These are phyloP conservation scores for Cucurbita maxima DNA, from an alignment of 306 rosid species.

Conservation along the genomic window DNA sequence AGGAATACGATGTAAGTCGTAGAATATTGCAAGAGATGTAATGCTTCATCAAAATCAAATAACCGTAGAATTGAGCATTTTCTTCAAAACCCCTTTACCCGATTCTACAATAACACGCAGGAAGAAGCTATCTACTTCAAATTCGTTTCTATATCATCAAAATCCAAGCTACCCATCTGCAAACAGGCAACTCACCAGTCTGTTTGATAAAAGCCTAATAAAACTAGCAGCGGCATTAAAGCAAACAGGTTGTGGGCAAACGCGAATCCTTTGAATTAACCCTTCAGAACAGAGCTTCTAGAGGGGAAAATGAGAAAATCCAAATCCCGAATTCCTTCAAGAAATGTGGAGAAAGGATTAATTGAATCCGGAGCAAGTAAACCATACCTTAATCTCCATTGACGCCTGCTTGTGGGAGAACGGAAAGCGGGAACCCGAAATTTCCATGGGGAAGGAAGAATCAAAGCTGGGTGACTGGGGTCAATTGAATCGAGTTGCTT, in stretches of 20 bases:
- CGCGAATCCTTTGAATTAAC: not conserved
- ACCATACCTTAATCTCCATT: conserved; percentile 39
- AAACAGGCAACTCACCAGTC: not conserved
- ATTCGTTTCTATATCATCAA: not conserved
- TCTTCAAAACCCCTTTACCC: not conserved
- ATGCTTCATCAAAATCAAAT: not conserved
- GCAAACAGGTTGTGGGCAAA: conserved; percentile 18
- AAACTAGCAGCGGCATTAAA: not conserved
- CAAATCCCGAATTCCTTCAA: not conserved
- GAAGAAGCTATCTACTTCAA: not conserved
- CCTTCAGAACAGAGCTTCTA: not conserved
- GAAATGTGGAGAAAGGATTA: not conserved
- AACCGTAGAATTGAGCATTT: not conserved
- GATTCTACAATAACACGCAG: not conserved
- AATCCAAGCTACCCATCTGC: not conserved
- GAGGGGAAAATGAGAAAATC: not conserved
- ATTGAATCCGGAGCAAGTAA: not conserved
- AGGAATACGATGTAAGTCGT: not conserved
- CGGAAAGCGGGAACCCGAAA: conserved; percentile 30
- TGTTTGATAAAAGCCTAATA: not conserved
- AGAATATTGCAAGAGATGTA: not conserved
- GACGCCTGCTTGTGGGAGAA: conserved; percentile 33
- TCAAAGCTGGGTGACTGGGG: not conserved
- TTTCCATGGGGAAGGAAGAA: conserved; percentile 12
- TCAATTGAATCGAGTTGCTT: not conserved